These are phyloP conservation scores for Solanum virginianum DNA, from an alignment of 257 asterid genomes.

Conservation along the genomic window DNA sequence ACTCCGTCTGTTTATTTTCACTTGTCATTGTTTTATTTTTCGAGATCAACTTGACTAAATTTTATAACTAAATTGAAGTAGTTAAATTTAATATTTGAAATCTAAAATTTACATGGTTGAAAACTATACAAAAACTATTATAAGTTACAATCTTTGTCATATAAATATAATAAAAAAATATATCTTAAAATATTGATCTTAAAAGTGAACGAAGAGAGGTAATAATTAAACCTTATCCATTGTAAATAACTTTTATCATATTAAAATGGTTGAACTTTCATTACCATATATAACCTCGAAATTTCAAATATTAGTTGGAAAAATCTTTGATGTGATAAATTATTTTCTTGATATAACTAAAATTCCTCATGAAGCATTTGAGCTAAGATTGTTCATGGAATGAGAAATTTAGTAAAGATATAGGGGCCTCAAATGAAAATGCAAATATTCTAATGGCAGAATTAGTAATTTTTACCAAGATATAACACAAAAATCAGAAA, in stretches of 20 bases:
- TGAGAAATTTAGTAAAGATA: neutral
- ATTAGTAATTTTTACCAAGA: neutral
- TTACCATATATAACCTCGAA: neutral
- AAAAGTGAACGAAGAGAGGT: too few species aligned
- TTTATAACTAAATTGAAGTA: too few species aligned
- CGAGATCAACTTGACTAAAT: too few species aligned
- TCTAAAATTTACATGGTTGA: too few species aligned
- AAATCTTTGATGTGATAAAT: neutral
- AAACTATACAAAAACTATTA: too few species aligned
- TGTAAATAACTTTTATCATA: neutral
- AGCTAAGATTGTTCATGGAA: neutral
- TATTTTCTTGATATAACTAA: neutral
- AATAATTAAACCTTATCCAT: neutral
- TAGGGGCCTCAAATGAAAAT: neutral
- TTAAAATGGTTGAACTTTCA: neutral
- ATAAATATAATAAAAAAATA: too few species aligned
- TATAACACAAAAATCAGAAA: neutral
- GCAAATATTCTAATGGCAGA: neutral
- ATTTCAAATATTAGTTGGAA: neutral
- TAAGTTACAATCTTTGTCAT: too few species aligned
- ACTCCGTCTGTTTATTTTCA: too few species aligned
- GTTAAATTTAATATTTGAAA: too few species aligned
- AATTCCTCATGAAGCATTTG: neutral
- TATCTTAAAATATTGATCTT: too few species aligned
- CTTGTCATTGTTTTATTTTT: too few species aligned